Evolutionary conservation across 768 basidiomycete genomes (phyloP).

Genomic region (Boletus bicolor): DNA sequence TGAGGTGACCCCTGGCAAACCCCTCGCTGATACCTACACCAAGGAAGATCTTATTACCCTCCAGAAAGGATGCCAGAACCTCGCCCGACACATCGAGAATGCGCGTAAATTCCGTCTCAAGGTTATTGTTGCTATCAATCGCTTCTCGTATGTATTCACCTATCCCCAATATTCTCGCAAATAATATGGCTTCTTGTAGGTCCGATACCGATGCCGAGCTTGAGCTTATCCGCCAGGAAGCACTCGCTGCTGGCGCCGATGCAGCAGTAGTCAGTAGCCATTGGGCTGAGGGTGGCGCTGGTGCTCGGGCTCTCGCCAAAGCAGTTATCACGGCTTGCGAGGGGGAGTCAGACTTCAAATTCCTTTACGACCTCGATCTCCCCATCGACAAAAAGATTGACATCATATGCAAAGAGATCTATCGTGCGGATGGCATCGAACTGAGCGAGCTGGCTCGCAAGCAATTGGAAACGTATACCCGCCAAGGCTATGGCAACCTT

Average conservation of each 20-base stretch:
- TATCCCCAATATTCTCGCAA: not conserved
- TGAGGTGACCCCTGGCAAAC: slow-evolving; percentile 93
- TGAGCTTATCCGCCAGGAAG: slow-evolving; percentile 73
- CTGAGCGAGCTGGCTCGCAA: slow-evolving; percentile 80
- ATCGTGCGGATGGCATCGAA: slow-evolving; percentile 88
- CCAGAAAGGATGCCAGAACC: slow-evolving; percentile 88
- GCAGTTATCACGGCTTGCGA: slow-evolving; percentile 89
- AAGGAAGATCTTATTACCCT: slow-evolving; percentile 89
- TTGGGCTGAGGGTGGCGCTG: slow-evolving; percentile 94
- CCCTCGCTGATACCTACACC: slow-evolving; percentile 90
- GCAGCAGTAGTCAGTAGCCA: slow-evolving; percentile 95
- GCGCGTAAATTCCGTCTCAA: slow-evolving; percentile 94
- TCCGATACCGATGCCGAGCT: slow-evolving; percentile 90
- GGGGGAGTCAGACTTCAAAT: slow-evolving; percentile 80
- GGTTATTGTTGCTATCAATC: slow-evolving; percentile 93
- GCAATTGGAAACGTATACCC: slow-evolving; percentile 89
- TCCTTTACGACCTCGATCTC: slow-evolving; percentile 84
- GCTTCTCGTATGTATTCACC: slow-evolving; percentile 70
- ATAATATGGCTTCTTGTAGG: slow-evolving; percentile 36
- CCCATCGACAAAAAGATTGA: slow-evolving; percentile 87
- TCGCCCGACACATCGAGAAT: slow-evolving; percentile 92
- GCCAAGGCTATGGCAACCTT: slow-evolving; percentile 77
- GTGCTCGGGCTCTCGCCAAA: slow-evolving; percentile 86
- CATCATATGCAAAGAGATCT: slow-evolving; percentile 86
- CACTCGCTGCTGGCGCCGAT: slow-evolving; percentile 86